Base-by-base conservation (phyloP, 352 stramenopile genomes). In the Phytophthora idaei region DNA sequence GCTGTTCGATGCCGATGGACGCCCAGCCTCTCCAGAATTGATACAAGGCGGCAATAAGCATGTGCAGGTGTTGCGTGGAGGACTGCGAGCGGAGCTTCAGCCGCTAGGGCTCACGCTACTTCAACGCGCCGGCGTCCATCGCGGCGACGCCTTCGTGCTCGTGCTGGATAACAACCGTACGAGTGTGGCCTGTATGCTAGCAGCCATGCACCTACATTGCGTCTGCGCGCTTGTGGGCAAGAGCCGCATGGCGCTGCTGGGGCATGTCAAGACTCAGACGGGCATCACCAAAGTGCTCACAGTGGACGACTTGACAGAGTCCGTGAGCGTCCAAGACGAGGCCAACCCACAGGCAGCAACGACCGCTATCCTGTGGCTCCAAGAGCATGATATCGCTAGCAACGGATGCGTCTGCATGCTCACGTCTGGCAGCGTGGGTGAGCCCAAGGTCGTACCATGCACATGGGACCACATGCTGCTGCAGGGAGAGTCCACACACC, bases 391-490 rank as follows among this genome's bases (percentile, higher is more conserved):
- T 11, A 67, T 91, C 12, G 17, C 28, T 2, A 65, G 61, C 6
- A 74, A 64, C 6, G 83, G 78, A 4, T 80, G 77, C 21, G 82
- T 95, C 27, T 83, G 89, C 41, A 83, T 96, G 74, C 81, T 96
- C 45, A 96, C 89, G 28, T 96, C 89, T 4, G 89, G 89, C 2
- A 96, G 85, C 57, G 81, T 93, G 11, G 87, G 82, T 10, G 60
- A 76, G 28, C 82, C 89, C 10, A 96, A 96, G 70, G 78, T 96
- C 21, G 87, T 93, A 10, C 66, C 70, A 10, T 93, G 81, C 60
- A 85, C 81, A 55, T 95, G 89, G 89, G 63, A 83, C 41, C 72
- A 73, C 52, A 94, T 95, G 86, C 63, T 80, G 28, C 64, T 89
- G n/a, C 89, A 96, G 47, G 89, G 87, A 14, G 69, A 90, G n/a